Evolutionary conservation across 768 basidiomycete species (phyloP), one percentile per base, ranked within the genome.

Genomic region (Boletus rufocinnamomeus): DNA sequence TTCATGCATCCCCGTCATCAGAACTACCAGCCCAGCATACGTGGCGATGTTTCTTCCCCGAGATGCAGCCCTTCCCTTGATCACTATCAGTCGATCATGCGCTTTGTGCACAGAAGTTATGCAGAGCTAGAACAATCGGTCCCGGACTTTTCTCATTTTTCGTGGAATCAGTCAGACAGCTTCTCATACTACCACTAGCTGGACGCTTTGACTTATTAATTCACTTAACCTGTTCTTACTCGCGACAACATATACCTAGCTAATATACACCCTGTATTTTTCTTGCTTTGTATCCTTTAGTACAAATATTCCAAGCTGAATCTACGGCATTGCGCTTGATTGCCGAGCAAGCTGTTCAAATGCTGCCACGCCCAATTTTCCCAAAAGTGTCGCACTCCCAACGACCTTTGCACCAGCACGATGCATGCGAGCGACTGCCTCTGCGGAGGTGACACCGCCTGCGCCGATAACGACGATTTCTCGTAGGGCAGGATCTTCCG

Each of bases 401-500:
- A 95, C 86, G 1, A 86, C 83, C 49, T 76, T 73, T 10, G 93
- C 93, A 4, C 93, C 92, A 11, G 84, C 90, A 47, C 76, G 76
- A n/a, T 76, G 74, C 91, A 94, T 94, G 54, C 93, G 79, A 52
- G 74, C 69, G 14, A 79, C 84, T 2, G 84, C 86, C 23, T 75
- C 86, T 6, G 76, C 73, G 23, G 82, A 81, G 2, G 82, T 86
- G 19, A 93, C 90, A 6, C 93, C 93, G 2, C 93, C 93, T n/a
- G 88, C 87, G 2, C 92, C 93, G 47, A 95, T 82, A 54, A 94
- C 76, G 50, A 76, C 75, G 54, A 93, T 81, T 3, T 74, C 65
- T 30, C 69, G 70, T 40, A 91, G 64, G 0, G 76, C 77, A 4
- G 70, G 61, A 58, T 78, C 77, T 50, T 63, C 54, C 28, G 76